Base-by-base conservation (phyloP, 176 grass and related monocot genomes). In the Carex kokanica region DNA sequence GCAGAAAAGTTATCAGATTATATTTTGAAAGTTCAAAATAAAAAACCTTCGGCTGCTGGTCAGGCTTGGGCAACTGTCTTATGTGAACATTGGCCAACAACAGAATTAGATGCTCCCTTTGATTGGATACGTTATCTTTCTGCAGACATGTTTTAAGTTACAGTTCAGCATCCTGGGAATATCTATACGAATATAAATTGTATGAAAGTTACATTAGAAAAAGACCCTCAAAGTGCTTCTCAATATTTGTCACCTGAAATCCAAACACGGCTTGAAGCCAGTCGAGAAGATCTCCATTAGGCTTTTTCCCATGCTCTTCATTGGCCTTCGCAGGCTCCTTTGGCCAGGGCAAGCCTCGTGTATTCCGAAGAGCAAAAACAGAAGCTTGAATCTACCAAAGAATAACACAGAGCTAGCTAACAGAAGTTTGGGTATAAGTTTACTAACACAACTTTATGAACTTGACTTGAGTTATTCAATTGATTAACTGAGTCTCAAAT, bases 191-290 rank as follows among this genome's bases (percentile, higher is more conserved):
- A 78, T 52, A 64, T 8, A 17, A 64, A 72, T 15, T 49, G 31
- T 49, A 52, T 20, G 31, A 31, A 81, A 10, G 43, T 18, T 34
- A 86, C 47, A 51, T 31, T 11, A 60, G 29, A 55, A 78, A 62
- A 24, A 43, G 61, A 24, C 23, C 69, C 47, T 38, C 52, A 17
- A 40, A 23, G 43, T 41, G n/a, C 72, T 82, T 64, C 27, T 24
- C 18, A 61, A 82, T 47, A 27, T 45, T 64, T 49, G 12, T 84
- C 82, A 98, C 95, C 95, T 98, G 95, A 86, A 98, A 98, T 72
- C 95, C 92, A 86, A 98, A 98, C 95, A 95, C 83, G 31, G 89
- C 83, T 85, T 98, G 95, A 91, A 98, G 95, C 95, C 95, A 98
- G 64, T 83, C 95, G 59, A 98, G 89, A 87, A 98, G 89, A 66